These are phyloP conservation scores for Nepenthes gracilis DNA, from an alignment of 148 eudicot species.

Conservation along the genomic window DNA sequence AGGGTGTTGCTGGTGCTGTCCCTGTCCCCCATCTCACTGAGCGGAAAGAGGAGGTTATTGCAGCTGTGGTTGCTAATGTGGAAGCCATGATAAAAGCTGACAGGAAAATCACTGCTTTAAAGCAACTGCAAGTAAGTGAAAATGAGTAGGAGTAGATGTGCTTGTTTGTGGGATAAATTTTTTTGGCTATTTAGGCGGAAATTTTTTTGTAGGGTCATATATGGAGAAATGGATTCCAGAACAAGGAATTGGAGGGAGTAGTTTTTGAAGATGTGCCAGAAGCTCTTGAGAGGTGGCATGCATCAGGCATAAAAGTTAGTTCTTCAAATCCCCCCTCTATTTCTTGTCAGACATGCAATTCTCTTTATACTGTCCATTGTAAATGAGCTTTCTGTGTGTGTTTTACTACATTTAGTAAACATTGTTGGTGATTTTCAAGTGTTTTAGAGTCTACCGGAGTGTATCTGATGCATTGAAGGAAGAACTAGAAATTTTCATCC, in stretches of 20 bases:
- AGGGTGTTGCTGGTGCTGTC: constrained; percentile 60
- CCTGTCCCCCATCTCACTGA: constrained; percentile 54
- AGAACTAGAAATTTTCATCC: too few relatives aligned
- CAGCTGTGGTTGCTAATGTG: constrained; percentile 84
- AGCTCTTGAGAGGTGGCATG: constrained; percentile 85
- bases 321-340: constrained; percentile 1
- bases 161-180: neutral
- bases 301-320: constrained; percentile 63
- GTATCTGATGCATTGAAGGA: too few relatives aligned
- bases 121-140: constrained; percentile 71
- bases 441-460: too few relatives aligned
- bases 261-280: constrained; percentile 89
- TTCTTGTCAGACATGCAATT: neutral
- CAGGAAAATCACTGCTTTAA: constrained; percentile 87
- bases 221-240: constrained; percentile 84
- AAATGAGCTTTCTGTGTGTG: neutral
- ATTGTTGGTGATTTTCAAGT: too few relatives aligned
- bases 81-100: constrained; percentile 93
- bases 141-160: neutral
- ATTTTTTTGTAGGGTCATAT: constrained; percentile 68
- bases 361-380: neutral
- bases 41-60: constrained; percentile 65
- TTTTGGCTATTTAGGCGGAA: neutral
- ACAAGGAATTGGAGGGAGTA: constrained; percentile 50
- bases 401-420: too few relatives aligned